Base-by-base conservation (phyloP, 140 eudicot genomes). In the Cichorium intybus region DNA sequence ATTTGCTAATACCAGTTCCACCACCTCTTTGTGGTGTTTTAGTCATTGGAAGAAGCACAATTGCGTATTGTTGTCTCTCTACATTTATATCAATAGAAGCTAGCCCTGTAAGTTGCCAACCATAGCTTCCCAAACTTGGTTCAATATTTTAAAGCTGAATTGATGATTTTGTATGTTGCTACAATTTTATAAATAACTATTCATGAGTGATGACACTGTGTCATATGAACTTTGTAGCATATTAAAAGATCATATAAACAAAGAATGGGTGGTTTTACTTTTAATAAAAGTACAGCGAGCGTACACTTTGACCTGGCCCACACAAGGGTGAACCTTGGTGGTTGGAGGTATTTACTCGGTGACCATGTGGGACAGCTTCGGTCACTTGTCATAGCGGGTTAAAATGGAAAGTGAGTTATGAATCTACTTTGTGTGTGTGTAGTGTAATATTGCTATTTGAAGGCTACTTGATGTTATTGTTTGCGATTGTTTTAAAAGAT, bases 1-100 rank as follows among this genome's bases (percentile, higher is more conserved):
- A 85, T 69, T 80, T 92, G 77, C 78, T 92, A 48, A 92, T 92
- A 54, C 98, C 98, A 37, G 98, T 92, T 46, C 98, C 98, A 22
- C 89, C 96, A 52, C 98, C 98, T 23, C 76, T 92, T 52, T 81
- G 98, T 71, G 98, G 98, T 56, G 98, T 92, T 34, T 81, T 92
- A 31, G 88, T 92, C 62, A 89, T 92, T 23, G 98, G 98, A 31
- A 95, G 85, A 73, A 96, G 81, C 79, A 85, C 95, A 9, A 92
- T 92, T 27, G 96, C 85, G 41, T 92, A 92, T 48, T 83, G 96
- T 73, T 85, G 96, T 75, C 96, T 96, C 60, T 79, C 96, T 20
- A 81, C 87, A 17, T 88, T 88, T 70, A 92, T 85, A 73, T 95
- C 96, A 10, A 92, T 87, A 72, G 95, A 93, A 60, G 88, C 85